Evolutionary conservation across 805 yeast species (phyloP), one percentile per base, ranked within the genome.

Genomic region (Kazachstania africana): DNA sequence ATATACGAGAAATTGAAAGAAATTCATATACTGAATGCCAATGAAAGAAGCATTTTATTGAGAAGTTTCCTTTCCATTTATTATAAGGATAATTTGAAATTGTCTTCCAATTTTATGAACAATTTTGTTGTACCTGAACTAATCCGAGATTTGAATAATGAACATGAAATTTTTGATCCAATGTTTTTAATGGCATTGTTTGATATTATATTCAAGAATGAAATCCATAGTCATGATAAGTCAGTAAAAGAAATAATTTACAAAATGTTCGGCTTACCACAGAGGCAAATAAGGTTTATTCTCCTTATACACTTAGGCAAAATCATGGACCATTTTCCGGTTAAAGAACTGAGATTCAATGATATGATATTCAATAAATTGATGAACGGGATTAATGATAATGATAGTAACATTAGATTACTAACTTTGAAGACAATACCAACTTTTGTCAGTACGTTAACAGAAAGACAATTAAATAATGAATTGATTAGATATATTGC

Each of bases 321-420:
- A 12, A 72, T 70, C 72, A 71, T 24, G 55, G 67, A 18, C 6
- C 15, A 20, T 10, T 19, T 19, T 10, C 22, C 22, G 10, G n/a
- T n/a, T n/a, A 32, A 32, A 12, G 21, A 24, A 10, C 12, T 38
- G 27, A 83, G 78, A 19, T 69, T 87, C 4, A 78, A 78, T 40
- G 75, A 68, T 40, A 74, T 70, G 41, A 66, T 91, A 1, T 83
- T 81, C 52, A 70, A 72, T n/a, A n/a, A n/a, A n/a, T 63, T 81
- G 44, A 57, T 77, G n/a, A 73, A 78, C 12, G 97, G 98, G 0
- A 79, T 88, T 45, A 72, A 76, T 21, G 98, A 88, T 51, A 72
- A 91, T 1, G 87, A 83, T 49, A 69, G 75, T 3, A 66, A 77
- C n/a, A 72, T 88, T 25, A 63, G 96, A 39, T 80, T 80, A 41